phyloP scores from a whole-genome alignment of 148 eudicot genomes.

The Rheum nobile region DNA sequence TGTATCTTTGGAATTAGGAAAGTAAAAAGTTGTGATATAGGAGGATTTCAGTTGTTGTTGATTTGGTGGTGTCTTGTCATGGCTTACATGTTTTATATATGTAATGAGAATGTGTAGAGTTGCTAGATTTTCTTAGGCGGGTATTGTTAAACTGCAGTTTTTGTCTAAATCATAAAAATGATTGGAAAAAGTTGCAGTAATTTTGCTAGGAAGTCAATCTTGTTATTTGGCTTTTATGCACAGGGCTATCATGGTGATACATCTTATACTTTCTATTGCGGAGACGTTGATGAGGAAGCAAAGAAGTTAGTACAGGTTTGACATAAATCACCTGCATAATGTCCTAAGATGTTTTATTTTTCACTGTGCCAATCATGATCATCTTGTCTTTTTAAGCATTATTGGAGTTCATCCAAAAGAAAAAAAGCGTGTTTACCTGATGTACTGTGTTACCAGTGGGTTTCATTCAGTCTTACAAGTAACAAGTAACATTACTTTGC shows the following conservation, averaged over 20 bases:
- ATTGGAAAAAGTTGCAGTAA: background rate
- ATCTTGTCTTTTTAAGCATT: background rate
- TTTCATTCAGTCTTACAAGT: background rate
- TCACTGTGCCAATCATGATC: background rate
- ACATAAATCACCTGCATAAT: background rate
- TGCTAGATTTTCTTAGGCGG: background rate
- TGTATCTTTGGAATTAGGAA: background rate
- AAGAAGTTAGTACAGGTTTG: slow-evolving; percentile 79
- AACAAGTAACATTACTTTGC: background rate
- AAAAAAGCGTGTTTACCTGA: background rate
- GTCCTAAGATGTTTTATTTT: background rate
- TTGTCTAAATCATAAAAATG: background rate
- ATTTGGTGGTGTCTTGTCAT: background rate
- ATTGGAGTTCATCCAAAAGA: background rate
- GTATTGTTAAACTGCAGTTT: background rate
- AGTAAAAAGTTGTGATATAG: background rate
- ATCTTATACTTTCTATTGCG: slow-evolving; percentile 83
- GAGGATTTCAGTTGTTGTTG: background rate
- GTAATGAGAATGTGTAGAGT: background rate
- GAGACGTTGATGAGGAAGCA: slow-evolving; percentile 66
- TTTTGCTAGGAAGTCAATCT: background rate
- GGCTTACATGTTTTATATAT: background rate
- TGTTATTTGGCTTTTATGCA: slow-evolving; percentile 12
- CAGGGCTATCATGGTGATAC: slow-evolving; percentile 99
- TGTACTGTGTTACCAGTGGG: background rate